A percentile compares a stretch with the other conserved stretches of the same genome.
Evolutionary conservation across 2,329 filamentous ascomycete genomes (phyloP).

Genomic region (Aspergillus nomiae): DNA sequence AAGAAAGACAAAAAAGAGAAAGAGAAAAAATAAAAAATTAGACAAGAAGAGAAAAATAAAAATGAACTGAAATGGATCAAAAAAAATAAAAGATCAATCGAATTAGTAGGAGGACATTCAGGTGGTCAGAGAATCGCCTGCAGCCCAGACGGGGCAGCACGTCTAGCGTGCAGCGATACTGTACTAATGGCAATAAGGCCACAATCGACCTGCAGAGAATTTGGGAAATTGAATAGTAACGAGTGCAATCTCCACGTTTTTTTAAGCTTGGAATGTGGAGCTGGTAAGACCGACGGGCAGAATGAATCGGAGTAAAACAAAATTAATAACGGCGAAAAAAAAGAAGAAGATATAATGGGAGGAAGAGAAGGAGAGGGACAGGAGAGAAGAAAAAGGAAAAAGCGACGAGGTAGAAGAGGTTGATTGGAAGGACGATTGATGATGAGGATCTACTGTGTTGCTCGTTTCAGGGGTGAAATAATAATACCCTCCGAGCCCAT

Average conservation of each 20-base stretch:
- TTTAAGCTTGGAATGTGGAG: conserved; percentile 1
- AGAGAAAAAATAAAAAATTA: conserved; percentile 4
- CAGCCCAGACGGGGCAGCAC: conserved; percentile 23
- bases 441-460: conserved; percentile 26
- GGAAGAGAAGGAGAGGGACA: conserved; percentile 1
- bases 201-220: conserved; percentile 4
- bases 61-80: conserved; percentile 9
- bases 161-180: conserved; percentile 25
- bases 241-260: conserved; percentile 3
- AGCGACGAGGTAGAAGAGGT: conserved; percentile 3
- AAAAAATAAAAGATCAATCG: conserved; percentile 8
- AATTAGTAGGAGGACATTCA: conserved; percentile 11
- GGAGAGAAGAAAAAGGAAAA: conserved; percentile 7
- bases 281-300: neutral
- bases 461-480: conserved; percentile 28
- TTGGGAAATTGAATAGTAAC: conserved; percentile 1
- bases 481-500: conserved; percentile 9
- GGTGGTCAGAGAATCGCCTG: conserved; percentile 23
- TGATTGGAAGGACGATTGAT: conserved; percentile 13
- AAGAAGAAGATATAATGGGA: neutral
- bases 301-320: neutral
- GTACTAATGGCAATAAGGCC: conserved; percentile 12
- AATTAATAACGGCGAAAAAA: neutral
- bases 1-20: conserved; percentile 7
- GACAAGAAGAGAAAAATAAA: conserved; percentile 3